phyloP scores from a whole-genome alignment of 371 early-diverging fungal species.

The Parasitella parasitica region DNA sequence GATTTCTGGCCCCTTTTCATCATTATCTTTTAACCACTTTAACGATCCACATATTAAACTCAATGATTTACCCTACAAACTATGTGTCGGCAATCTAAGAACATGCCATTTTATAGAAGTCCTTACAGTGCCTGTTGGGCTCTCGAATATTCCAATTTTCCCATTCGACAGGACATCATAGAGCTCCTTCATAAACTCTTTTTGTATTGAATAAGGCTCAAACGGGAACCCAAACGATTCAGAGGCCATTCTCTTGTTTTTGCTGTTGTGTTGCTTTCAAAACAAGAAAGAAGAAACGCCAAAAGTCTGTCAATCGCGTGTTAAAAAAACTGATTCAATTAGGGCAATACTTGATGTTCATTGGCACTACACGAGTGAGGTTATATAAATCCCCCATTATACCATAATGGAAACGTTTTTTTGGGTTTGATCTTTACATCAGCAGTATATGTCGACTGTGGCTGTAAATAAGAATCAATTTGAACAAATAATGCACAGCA shows the following conservation, averaged over 20 bases:
- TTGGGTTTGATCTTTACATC: too few species aligned
- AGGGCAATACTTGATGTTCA: too few species aligned
- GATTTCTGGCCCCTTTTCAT: conserved; percentile 1
- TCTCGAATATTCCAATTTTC: conserved; percentile 84
- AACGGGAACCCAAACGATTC: conserved; percentile 64
- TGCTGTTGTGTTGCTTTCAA: too few species aligned
- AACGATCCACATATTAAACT: conserved; percentile 84
- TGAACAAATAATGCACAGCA: too few species aligned
- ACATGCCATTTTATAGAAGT: not conserved
- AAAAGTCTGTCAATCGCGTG: too few species aligned
- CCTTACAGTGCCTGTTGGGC: conserved; percentile 87
- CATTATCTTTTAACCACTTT: conserved; percentile 75
- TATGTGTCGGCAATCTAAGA: not conserved
- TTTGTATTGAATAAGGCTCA: conserved; percentile 76
- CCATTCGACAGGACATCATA: conserved; percentile 66
- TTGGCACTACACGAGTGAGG: too few species aligned
- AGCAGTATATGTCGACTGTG: too few species aligned
- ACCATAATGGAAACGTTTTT: too few species aligned
- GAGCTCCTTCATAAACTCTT: conserved; percentile 76
- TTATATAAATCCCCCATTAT: too few species aligned
- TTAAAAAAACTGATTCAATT: too few species aligned
- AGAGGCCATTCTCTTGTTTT: not conserved
- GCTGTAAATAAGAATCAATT: too few species aligned
- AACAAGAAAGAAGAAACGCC: too few species aligned
- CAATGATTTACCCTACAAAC: conserved; percentile 78